A percentile compares a stretch with the other conserved stretches of the same genome.
Evolutionary conservation across 1,284 basidiomycete genomes (phyloP).

Genomic region (Rhizopogon parksii): DNA sequence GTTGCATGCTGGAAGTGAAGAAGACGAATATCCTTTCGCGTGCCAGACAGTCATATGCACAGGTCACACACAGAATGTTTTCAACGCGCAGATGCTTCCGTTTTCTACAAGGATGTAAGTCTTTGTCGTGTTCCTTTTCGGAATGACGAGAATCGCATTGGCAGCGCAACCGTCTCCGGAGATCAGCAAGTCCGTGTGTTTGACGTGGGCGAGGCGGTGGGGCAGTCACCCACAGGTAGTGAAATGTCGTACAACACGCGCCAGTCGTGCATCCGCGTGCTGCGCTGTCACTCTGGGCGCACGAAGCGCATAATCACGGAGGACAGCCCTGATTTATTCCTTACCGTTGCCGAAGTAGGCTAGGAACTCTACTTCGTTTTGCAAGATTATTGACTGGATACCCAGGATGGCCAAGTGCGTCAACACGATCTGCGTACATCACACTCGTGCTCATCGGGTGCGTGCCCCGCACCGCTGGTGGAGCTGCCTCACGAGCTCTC

Average conservation of each 20-base stretch:
- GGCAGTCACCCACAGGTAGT: conserved; percentile 28
- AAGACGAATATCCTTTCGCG: conserved; percentile 49
- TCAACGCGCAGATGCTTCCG: conserved; percentile 80
- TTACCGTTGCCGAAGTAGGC: conserved; percentile 78
- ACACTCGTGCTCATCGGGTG: conserved; percentile 50
- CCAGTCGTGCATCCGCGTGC: conserved; percentile 44
- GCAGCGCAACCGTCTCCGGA: conserved; percentile 70
- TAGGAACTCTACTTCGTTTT: conserved; percentile 1
- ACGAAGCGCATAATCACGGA: conserved; percentile 83
- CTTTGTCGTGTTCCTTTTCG: not conserved
- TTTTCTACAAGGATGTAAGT: conserved; percentile 60
- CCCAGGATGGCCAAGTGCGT: conserved; percentile 62
- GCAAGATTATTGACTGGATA: conserved; percentile 4
- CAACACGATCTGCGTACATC: conserved; percentile 80
- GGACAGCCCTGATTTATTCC: conserved; percentile 75
- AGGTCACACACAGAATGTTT: conserved; percentile 84
- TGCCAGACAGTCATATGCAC: conserved; percentile 63
- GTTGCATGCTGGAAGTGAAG: conserved; percentile 16
- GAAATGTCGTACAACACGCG: conserved; percentile 36
- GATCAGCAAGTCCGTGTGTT: conserved; percentile 79
- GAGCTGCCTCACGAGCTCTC: conserved; percentile 54
- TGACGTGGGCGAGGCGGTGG: conserved; percentile 54
- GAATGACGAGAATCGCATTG: conserved; percentile 12
- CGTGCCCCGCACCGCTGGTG: conserved; percentile 66
- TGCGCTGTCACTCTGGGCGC: conserved; percentile 62